Evolutionary conservation across 2,329 filamentous ascomycete species (phyloP).

Genomic region (Ophiocordyceps camponoti-floridani): DNA sequence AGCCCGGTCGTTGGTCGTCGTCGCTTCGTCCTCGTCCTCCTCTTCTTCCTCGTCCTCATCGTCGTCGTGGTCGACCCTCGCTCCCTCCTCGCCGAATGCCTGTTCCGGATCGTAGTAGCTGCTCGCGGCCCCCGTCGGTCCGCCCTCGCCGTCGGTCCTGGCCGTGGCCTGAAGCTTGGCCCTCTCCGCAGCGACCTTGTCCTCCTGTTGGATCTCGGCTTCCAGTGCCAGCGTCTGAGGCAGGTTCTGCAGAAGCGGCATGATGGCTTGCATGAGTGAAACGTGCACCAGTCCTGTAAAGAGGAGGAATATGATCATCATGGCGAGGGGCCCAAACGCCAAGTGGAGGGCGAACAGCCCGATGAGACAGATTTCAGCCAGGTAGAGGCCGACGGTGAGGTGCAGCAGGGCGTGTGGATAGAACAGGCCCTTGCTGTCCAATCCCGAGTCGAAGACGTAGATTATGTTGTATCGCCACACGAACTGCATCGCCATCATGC

Average conservation of each 20-base stretch:
- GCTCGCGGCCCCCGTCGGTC: constrained; percentile 10
- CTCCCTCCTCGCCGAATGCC: constrained; percentile 15
- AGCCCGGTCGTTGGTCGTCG: constrained; percentile 11
- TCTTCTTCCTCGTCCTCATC: constrained; percentile 10
- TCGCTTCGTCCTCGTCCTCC: constrained; percentile 5
- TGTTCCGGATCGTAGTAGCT: constrained; percentile 17
- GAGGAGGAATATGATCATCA: constrained; percentile 61
- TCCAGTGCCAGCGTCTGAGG: constrained; percentile 51
- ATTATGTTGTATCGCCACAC: constrained; percentile 84
- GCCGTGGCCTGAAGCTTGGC: constrained; percentile 7
- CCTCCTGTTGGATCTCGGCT: constrained; percentile 24
- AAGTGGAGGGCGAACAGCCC: constrained; percentile 61
- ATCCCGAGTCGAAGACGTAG: constrained; percentile 63
- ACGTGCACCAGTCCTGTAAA: constrained; percentile 64
- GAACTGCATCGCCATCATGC: constrained; percentile 66
- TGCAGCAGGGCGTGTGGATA: constrained; percentile 83
- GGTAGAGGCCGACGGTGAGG: constrained; percentile 66
- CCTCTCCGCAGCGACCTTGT: constrained; percentile 27
- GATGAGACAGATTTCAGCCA: constrained; percentile 67
- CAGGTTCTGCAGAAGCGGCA: constrained; percentile 60
- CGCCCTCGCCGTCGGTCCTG: constrained; percentile 4
- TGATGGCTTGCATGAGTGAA: constrained; percentile 52
- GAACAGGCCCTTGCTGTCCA: constrained; percentile 76
- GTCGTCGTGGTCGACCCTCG: constrained; percentile 10
- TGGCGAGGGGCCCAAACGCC: constrained; percentile 48